Evolutionary conservation across 192 early-diverging fungal species (phyloP).

Genomic region (Podila clonocystis): DNA sequence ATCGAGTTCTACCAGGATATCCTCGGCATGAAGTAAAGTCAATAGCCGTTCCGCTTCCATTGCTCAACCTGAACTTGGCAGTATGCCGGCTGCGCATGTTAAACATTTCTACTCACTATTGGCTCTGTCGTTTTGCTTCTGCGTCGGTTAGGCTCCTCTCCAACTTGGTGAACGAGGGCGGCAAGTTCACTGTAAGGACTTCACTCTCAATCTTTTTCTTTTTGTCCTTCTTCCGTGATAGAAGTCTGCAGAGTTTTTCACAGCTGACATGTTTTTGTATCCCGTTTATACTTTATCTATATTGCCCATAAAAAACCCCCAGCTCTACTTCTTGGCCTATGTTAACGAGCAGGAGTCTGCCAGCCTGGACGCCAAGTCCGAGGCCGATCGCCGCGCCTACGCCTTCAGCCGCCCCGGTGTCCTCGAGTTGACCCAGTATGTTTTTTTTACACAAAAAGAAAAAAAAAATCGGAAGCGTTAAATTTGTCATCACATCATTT

Average conservation of each 20-base stretch:
- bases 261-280: not conserved
- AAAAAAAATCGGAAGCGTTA: not conserved
- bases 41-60: too few species aligned
- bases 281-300: constrained; percentile 14
- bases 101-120: not conserved
- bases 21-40: constrained; percentile 82
- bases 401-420: constrained; percentile 74
- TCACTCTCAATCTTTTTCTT: not conserved
- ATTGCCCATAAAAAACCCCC: constrained; percentile 37
- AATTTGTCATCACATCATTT: constrained; percentile 3
- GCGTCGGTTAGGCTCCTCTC: constrained; percentile 52
- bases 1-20: constrained; percentile 78
- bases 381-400: constrained; percentile 57
- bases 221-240: constrained; percentile 20
- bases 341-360: constrained; percentile 58
- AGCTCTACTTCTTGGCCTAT: constrained; percentile 85
- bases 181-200: constrained; percentile 55
- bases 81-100: too few species aligned
- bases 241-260: not conserved
- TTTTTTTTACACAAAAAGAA: constrained; percentile 1
- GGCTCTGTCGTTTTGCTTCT: not conserved
- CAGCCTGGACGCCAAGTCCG: constrained; percentile 58
- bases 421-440: constrained; percentile 85
- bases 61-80: not conserved
- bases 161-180: constrained; percentile 55